These are phyloP conservation scores for Trichoderma asperelloides DNA, from an alignment of 495 filamentous ascomycete species.

Conservation along the genomic window DNA sequence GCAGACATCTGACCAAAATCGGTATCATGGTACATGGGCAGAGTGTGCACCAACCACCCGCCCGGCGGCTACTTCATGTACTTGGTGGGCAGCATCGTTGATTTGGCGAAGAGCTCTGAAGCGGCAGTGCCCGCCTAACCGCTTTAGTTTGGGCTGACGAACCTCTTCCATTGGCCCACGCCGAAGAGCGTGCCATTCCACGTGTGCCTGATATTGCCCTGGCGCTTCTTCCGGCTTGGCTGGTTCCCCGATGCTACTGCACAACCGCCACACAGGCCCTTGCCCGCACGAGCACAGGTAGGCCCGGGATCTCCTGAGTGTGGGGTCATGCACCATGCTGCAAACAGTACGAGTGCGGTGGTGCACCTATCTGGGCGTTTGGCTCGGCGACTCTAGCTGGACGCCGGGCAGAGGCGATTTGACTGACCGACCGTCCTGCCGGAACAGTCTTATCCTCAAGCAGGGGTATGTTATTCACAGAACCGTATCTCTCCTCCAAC, in stretches of 20 bases:
- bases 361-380: neutral
- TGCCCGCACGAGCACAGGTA: neutral
- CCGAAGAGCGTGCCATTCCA: neutral
- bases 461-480: neutral
- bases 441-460: neutral
- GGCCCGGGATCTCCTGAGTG: neutral
- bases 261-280: neutral
- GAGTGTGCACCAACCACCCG: neutral
- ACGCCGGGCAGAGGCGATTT: neutral
- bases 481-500: neutral
- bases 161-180: neutral
- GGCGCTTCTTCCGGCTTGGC: neutral
- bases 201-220: conserved; percentile 1
- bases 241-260: neutral
- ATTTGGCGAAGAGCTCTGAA: neutral
- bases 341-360: neutral
- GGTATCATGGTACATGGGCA: no score
- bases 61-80: neutral
- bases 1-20: no score
- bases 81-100: neutral
- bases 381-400: neutral
- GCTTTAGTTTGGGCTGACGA: neutral
- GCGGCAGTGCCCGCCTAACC: conserved; percentile 4
- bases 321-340: neutral
- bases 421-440: neutral